A percentile compares a stretch with the other conserved stretches of the same genome.
Evolutionary conservation across 2,329 filamentous ascomycete species (phyloP).

Genomic region (Exophiala spinifera): DNA sequence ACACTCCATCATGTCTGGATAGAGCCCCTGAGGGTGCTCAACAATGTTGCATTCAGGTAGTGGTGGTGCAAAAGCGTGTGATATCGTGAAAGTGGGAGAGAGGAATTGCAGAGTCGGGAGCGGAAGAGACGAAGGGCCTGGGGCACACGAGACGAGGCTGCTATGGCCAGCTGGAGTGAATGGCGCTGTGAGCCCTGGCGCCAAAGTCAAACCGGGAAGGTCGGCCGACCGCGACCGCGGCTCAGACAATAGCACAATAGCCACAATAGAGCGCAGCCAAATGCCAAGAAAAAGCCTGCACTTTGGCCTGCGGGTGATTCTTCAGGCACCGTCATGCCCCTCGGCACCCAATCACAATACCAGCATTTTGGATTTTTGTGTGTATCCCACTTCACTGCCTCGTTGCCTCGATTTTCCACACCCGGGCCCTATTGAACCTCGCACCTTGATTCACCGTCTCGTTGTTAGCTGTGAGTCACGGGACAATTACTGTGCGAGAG

Average conservation of each 20-base stretch:
- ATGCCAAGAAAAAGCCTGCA: conserved; percentile 5
- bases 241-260: too few species aligned
- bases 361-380: conserved; percentile 19
- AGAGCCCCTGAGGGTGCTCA: conserved; percentile 19
- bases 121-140: conserved; percentile 18
- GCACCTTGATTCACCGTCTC: conserved; percentile 9
- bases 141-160: conserved; percentile 16
- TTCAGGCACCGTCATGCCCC: neutral
- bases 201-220: conserved; percentile 10
- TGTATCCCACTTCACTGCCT: conserved; percentile 10
- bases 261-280: conserved; percentile 5
- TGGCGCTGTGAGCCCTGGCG: conserved; percentile 2
- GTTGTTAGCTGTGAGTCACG: conserved; percentile 16
- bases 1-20: conserved; percentile 21
- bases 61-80: neutral
- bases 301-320: neutral
- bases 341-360: conserved; percentile 12
- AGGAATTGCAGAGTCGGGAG: conserved; percentile 5
- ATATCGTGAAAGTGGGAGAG: conserved; percentile 8
- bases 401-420: conserved; percentile 7
- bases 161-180: neutral
- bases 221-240: neutral
- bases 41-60: neutral
- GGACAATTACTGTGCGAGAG: neutral
- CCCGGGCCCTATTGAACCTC: conserved; percentile 17